Conservation (phyloP, 148 eudicot species). For the Heliosperma pusillum region DNA sequence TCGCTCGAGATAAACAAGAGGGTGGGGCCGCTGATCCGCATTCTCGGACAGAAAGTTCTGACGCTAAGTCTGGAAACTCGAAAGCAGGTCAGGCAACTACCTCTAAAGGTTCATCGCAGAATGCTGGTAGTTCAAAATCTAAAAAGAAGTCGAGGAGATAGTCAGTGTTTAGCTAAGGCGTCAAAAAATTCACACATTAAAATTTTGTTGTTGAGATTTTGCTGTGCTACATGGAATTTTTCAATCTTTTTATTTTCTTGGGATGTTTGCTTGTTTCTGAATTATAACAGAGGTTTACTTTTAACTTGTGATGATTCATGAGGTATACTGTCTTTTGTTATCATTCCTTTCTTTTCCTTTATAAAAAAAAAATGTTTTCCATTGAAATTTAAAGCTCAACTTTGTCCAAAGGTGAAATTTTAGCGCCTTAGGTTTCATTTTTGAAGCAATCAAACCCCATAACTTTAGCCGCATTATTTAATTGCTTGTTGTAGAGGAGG, state of each 20-base stretch:
- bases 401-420: no score
- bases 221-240: not conserved
- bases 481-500: no score
- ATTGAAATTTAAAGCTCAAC: no score
- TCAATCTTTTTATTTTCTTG: not conserved
- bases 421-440: no score
- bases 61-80: constrained; percentile 26
- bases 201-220: not conserved
- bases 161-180: not conserved
- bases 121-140: constrained; percentile 53
- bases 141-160: constrained; percentile 70
- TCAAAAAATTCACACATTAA: not conserved
- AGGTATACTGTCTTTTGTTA: not conserved
- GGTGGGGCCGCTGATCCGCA: constrained; percentile 30
- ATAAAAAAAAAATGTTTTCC: no score
- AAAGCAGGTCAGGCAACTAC: constrained; percentile 46
- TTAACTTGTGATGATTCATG: not conserved
- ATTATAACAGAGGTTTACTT: not conserved
- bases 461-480: no score
- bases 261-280: not conserved
- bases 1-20: constrained; percentile 57
- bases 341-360: no score
- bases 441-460: no score
- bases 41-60: constrained; percentile 21
- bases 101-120: constrained; percentile 45